A percentile compares a stretch with the other conserved stretches of the same genome.
Conservation (phyloP, 768 basidiomycete species). For the Lentinula aciculospora region DNA sequence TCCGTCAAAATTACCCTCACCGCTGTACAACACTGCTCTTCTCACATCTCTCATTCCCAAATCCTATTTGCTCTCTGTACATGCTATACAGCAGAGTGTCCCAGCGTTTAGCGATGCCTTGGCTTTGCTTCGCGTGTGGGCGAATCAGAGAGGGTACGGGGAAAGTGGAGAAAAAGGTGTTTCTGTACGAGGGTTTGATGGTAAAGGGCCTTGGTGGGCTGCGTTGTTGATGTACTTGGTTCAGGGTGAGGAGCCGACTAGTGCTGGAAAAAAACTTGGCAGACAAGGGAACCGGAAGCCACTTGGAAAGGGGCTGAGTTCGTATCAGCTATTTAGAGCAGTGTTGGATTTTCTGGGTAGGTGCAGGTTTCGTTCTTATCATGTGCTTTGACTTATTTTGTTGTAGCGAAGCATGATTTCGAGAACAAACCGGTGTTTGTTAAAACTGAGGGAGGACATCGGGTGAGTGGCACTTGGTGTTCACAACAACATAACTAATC, state of each 20-base stretch:
- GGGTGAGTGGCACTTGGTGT: slow-evolving; percentile 29
- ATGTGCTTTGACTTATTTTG: slow-evolving; percentile 2
- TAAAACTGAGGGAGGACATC: slow-evolving; percentile 48
- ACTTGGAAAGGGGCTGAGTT: slow-evolving; percentile 77
- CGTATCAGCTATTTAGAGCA: slow-evolving; percentile 86
- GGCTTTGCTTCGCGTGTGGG: slow-evolving; percentile 84
- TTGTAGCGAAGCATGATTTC: slow-evolving; percentile 68
- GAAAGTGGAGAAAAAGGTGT: slow-evolving; percentile 41
- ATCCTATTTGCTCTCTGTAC: slow-evolving; percentile 46
- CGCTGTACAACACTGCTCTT: slow-evolving; percentile 75
- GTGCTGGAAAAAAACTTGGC: slow-evolving; percentile 19
- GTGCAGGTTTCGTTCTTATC: slow-evolving; percentile 17
- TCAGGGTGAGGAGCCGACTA: slow-evolving; percentile 55
- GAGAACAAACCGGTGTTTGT: slow-evolving; percentile 50
- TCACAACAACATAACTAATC: neutral
- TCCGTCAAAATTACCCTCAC: slow-evolving; percentile 45
- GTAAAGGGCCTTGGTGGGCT: slow-evolving; percentile 64
- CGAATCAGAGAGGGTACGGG: slow-evolving; percentile 76
- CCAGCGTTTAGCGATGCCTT: slow-evolving; percentile 71
- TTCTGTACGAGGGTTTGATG: slow-evolving; percentile 68
- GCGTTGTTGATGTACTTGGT: slow-evolving; percentile 56
- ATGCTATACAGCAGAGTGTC: slow-evolving; percentile 46
- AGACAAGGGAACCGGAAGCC: slow-evolving; percentile 37
- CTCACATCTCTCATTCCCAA: slow-evolving; percentile 47
- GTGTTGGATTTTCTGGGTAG: slow-evolving; percentile 79